Percentiles rank a stretch among this genome's conserved stretches.
Evolutionary conservation across 2,329 filamentous ascomycete species (phyloP).

Genomic region (Calonectria pauciramosa): DNA sequence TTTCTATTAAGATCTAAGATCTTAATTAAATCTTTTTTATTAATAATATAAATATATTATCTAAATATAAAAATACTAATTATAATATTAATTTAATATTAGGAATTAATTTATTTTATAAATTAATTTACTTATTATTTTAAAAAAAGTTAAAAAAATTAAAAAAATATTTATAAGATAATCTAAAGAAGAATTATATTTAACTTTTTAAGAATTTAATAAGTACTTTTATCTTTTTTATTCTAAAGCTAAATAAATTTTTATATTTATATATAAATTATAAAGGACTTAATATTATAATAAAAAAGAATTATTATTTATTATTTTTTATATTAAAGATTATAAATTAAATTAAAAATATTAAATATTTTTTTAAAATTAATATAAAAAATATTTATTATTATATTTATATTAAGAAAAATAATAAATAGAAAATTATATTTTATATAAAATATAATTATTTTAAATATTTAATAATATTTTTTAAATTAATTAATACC

Average conservation of each 20-base stretch:
- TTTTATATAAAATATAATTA: not conserved
- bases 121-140: not conserved
- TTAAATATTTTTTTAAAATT: not conserved
- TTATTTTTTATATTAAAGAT: not conserved
- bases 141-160: not conserved
- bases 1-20: no score
- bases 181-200: not conserved
- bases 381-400: not conserved
- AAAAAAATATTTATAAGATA: not conserved
- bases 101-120: conserved; percentile 29
- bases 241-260: not conserved
- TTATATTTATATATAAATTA: not conserved
- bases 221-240: not conserved
- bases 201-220: not conserved
- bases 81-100: conserved; percentile 6
- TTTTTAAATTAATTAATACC: not conserved
- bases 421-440: not conserved
- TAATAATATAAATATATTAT: not conserved
- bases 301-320: not conserved
- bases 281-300: not conserved
- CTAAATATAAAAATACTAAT: not conserved
- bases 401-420: not conserved
- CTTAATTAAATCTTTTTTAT: not conserved
- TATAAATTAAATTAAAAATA: not conserved
- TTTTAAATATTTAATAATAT: not conserved